Evolutionary conservation across 352 stramenopile species (phyloP).

Genomic region (Achlya hypogyna): DNA sequence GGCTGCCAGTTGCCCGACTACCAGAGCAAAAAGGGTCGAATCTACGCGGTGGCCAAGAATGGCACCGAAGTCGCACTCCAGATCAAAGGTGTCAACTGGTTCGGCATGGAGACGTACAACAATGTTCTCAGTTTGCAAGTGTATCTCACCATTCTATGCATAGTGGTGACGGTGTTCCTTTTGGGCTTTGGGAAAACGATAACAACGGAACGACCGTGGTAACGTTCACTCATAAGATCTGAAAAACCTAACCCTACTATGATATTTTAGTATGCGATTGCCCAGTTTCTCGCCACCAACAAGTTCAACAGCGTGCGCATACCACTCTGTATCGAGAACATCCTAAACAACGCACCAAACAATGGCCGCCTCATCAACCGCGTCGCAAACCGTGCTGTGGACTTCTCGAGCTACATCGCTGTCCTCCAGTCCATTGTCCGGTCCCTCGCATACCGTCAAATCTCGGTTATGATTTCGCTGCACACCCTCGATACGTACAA

Average conservation of each 20-base stretch:
- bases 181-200: slow-evolving; percentile 23
- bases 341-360: slow-evolving; percentile 32
- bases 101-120: slow-evolving; percentile 24
- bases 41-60: slow-evolving; percentile 44
- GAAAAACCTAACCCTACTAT: not conserved
- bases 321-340: slow-evolving; percentile 41
- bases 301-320: slow-evolving; percentile 64
- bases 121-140: not conserved
- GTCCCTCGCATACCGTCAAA: slow-evolving; percentile 12
- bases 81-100: slow-evolving; percentile 72
- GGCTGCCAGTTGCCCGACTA: slow-evolving; percentile 58
- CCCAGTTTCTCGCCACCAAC: slow-evolving; percentile 47
- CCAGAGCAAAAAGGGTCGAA: slow-evolving; percentile 52
- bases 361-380: slow-evolving; percentile 46
- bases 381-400: slow-evolving; percentile 55
- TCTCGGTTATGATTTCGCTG: slow-evolving; percentile 17
- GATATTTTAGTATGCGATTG: slow-evolving; percentile 36
- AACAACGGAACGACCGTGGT: slow-evolving; percentile 24
- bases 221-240: not conserved
- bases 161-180: slow-evolving; percentile 15
- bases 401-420: slow-evolving; percentile 29
- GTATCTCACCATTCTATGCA: not conserved
- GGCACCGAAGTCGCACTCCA: slow-evolving; percentile 35
- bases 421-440: slow-evolving; percentile 3
- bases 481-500: slow-evolving; percentile 17